Base-by-base conservation (phyloP, 2,329 filamentous ascomycete species). In the Cadophora sp. region DNA sequence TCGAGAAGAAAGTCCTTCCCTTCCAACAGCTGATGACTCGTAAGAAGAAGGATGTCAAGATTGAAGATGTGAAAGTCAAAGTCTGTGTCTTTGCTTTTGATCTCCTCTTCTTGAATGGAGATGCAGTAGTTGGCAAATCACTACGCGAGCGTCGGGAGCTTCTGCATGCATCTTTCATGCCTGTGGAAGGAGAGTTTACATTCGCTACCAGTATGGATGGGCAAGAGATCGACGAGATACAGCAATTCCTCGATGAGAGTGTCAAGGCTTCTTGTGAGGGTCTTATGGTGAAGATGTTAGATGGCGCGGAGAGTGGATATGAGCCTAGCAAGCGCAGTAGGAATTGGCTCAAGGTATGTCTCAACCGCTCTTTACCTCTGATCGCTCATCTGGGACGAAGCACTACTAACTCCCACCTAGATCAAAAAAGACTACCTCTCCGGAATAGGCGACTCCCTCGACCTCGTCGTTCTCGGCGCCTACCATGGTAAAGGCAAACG, bases 281-380 rank as follows among this genome's bases (percentile, higher is more conserved):
- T 12, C 84, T 99, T 64, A 99, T 99, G 96, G 96, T 99, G 16
- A 99, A 99, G 84, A 99, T 99, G 96, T 82, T 99, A 68, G 95
- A 98, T 78, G 96, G 95, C 0, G 84, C 87, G 7, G 95, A 97
- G 80, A 97, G 93, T 74, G 93, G 92, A 75, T 99, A 99, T 78
- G 95, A 98, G 81, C 96, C 96, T 24, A 97, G 93, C 76, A 97
- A 97, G 79, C 91, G 96, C 72, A 97, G 93, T 80, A 92, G 96
- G 68, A 99, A 99, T 78, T 99, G 96, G 96, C 91, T 99, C 72
- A 99, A 99, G 85, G 91, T 92, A 84, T 76, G 78, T 71, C 61
- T 24, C 43, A 50, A 63, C 40, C 22, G 14, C 16, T 43, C 48
- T 12, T 37, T 12, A 37, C 34, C 34, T 11, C 34, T 9, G 3